phyloP scores from a whole-genome alignment of 306 rosid genomes.

The Luffa acutangula region DNA sequence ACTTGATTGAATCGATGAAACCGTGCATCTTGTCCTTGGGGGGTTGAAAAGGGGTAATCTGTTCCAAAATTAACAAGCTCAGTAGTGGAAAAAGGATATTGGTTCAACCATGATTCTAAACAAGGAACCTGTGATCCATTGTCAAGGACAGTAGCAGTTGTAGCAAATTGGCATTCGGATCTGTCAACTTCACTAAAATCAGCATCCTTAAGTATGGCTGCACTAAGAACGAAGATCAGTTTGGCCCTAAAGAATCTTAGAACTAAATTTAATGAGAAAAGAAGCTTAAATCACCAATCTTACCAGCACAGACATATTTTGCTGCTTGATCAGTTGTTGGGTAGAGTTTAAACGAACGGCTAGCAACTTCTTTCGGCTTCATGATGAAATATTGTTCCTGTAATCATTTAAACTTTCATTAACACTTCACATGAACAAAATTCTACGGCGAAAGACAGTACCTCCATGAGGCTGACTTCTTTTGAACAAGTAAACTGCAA shows the following conservation, averaged over 20 bases:
- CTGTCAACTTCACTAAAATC: conserved; percentile 77
- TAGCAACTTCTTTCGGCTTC: conserved; percentile 65
- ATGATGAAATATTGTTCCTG: conserved; percentile 83
- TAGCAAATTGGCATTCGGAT: conserved; percentile 91
- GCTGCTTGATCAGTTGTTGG: conserved; percentile 81
- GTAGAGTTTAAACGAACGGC: conserved; percentile 63
- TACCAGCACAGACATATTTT: conserved; percentile 74
- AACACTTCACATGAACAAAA: neutral
- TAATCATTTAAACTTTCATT: conserved; percentile 7
- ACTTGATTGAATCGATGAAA: conserved; percentile 53
- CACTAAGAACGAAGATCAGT: conserved; percentile 3
- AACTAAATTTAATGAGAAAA: neutral
- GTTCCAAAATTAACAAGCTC: neutral
- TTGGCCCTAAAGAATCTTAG: neutral
- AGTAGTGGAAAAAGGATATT: neutral
- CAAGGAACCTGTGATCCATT: conserved; percentile 71
- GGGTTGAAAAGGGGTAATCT: conserved; percentile 63
- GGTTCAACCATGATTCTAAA: neutral
- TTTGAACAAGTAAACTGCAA: conserved; percentile 91
- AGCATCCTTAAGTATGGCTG: conserved; percentile 89
- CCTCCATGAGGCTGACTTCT: conserved; percentile 88
- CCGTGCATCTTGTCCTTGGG: conserved; percentile 45
- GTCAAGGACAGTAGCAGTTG: conserved; percentile 68
- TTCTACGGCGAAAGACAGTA: conserved; percentile 12
- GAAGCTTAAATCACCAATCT: neutral